Evolutionary conservation across 371 early-diverging fungal species (phyloP), one percentile per base, ranked within the genome.

Genomic region (Lichtheimia corymbifera): DNA sequence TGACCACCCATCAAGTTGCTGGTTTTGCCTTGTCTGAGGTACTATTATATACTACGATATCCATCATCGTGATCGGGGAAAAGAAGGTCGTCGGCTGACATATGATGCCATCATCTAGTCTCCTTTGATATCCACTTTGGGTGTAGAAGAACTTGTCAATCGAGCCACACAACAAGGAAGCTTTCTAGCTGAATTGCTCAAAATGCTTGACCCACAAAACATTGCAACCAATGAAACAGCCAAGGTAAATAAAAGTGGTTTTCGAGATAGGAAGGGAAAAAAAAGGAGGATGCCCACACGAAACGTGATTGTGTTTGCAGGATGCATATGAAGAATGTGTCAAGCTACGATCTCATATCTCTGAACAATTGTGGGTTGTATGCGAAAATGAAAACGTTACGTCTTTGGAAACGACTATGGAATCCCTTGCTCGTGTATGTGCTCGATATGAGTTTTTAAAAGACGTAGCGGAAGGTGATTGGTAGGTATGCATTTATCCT

Each of bases 361-460:
- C 75, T 13, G 80, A 80, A 40, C 70, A 75, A 28, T 63, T 80
- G 24, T 80, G 80, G 80, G 62, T 69, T 12, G 71, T 65, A 5
- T 56, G 62, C 9, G 80, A 80, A 40, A 59, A 60, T 18, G 80
- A 80, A 13, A 61, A 58, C 11, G 67, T 77, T 17, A 58, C 64
- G 14, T 54, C 68, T 40, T 43, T 77, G 20, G 71, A 73, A 58
- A 24, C 54, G 7, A 59, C 76, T 2, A 42, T 77, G 18, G 77
- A 80, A 41, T 67, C 70, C n/a, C 62, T 77, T 6, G 43, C 61
- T 6, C 56, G 55, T 15, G 71, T 62, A 1, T 62, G 70, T 35
- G 28, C 30, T 9, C 66, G 65, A n/a, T 79, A 74, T 50, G 76
- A 79, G 56, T 63, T 67, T 63, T 64, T 66, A 30, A 71, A 59